A percentile compares a stretch with the other conserved stretches of the same genome.
Conservation (phyloP, 108 stramenopile species). For the Hondaea fermentalgiana region DNA sequence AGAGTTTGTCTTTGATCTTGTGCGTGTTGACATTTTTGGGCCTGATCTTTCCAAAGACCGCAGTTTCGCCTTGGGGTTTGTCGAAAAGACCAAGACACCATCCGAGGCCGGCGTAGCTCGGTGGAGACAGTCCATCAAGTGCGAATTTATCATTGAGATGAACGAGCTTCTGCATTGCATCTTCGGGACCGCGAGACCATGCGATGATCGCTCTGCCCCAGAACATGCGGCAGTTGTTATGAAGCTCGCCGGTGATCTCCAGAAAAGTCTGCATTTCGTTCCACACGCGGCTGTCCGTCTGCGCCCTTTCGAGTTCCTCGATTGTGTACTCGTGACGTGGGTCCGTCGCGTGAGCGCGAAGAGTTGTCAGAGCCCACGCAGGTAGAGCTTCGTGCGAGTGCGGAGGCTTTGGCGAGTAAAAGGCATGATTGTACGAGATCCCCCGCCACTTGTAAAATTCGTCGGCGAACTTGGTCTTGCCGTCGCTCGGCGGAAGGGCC, state of each 20-base stretch:
- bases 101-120: conserved; percentile 57
- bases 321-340: background rate
- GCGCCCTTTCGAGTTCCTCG: conserved; percentile 15
- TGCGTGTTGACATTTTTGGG: background rate
- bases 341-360: conserved; percentile 14
- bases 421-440: conserved; percentile 51
- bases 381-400: conserved; percentile 34
- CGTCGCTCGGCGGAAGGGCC: conserved; percentile 6
- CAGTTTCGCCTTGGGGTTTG: conserved; percentile 32
- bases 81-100: conserved; percentile 69
- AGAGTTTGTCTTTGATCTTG: background rate
- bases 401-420: conserved; percentile 36
- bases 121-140: conserved; percentile 64
- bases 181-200: conserved; percentile 35
- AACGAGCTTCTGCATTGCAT: conserved; percentile 30
- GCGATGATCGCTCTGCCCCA: conserved; percentile 63
- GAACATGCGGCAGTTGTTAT: conserved; percentile 71
- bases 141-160: conserved; percentile 65
- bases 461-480: conserved; percentile 52
- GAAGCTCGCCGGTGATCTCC: conserved; percentile 58
- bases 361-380: conserved; percentile 30
- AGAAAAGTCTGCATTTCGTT: conserved; percentile 63
- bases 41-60: background rate
- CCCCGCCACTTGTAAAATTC: conserved; percentile 65
- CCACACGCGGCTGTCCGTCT: conserved; percentile 48